Evolutionary conservation across 495 filamentous ascomycete genomes (phyloP).

Genomic region (Tricharina praecox): DNA sequence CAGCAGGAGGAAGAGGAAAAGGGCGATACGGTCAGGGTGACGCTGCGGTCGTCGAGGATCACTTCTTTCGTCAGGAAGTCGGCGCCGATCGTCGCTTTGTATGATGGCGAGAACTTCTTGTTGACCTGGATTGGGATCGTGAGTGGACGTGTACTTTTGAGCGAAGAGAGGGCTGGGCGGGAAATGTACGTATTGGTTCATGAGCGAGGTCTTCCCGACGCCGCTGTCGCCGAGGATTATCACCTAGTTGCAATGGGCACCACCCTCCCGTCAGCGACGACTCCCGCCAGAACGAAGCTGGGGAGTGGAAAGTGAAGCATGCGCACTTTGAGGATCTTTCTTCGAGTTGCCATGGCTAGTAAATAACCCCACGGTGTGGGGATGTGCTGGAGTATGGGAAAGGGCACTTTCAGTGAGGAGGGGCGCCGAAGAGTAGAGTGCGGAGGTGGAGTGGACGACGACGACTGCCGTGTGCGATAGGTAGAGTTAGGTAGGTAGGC

Average conservation of each 20-base stretch:
- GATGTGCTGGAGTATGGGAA: no score
- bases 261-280: background rate
- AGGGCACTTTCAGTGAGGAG: background rate
- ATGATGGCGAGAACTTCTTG: conserved; percentile 98
- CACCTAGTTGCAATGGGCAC: no score
- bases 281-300: background rate
- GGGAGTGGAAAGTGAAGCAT: background rate
- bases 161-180: background rate
- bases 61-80: conserved; percentile 99
- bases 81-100: conserved; percentile 97
- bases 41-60: conserved; percentile 84
- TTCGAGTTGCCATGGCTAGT: background rate
- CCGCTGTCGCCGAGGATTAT: conserved; percentile 97
- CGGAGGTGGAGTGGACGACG: background rate
- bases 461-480: background rate
- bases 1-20: background rate
- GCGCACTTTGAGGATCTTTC: conserved; percentile 1
- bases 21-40: conserved; percentile 82
- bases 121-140: conserved; percentile 96
- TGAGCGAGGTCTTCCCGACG: conserved; percentile 97
- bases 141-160: background rate
- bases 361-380: no score
- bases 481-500: no score
- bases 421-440: background rate
- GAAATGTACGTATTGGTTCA: conserved; percentile 93